Base-by-base conservation (phyloP, 352 stramenopile species). In the Globisporangium sylvaticum region DNA sequence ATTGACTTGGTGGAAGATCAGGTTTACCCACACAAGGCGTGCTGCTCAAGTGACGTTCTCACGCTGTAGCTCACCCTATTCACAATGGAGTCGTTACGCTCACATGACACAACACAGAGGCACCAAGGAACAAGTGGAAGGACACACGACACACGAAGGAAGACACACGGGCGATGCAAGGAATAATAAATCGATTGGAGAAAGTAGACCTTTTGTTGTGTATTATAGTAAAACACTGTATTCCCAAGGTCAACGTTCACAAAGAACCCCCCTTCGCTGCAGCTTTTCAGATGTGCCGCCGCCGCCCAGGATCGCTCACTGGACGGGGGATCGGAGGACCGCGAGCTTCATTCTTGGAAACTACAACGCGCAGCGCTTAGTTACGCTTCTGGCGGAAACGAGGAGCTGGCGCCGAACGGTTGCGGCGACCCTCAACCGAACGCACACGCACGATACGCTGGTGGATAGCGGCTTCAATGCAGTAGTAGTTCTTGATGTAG, bases 401-500 rank as follows among this genome's bases (percentile, higher is more conserved):
- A 68, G 81, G 81, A 71, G 83, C 84, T 64, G 97, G 97, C 66
- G 97, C 93, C 69, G 96, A 93, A 77, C 97, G 94, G 84, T 96
- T 98, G 69, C 90, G 88, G 79, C 97, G 93, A 66, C 80, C 91
- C 72, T 96, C 89, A 27, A 90, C 81, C 74, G 94, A 98, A 77
- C 97, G 94, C 73, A 94, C 97, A 89, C 97, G 96, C 61, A 99
- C 97, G 78, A 99, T 99, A 85, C 97, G 97, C 85, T 99, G 96
- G 90, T 99, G 97, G 67, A 99, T 98, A 64, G 97, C 97, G 58
- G 97, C 97, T 78, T 99, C 97, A 32, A 99, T 96, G 81, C 96
- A 99, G 92, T 99, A 99, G 84, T 99, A 99, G 94, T 99, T 98
- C 96, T 99, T 99, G 78, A 99, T 98, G 92, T 99, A 99, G 71